phyloP scores from a whole-genome alignment of 768 basidiomycete species.

The Lepiota venenata region DNA sequence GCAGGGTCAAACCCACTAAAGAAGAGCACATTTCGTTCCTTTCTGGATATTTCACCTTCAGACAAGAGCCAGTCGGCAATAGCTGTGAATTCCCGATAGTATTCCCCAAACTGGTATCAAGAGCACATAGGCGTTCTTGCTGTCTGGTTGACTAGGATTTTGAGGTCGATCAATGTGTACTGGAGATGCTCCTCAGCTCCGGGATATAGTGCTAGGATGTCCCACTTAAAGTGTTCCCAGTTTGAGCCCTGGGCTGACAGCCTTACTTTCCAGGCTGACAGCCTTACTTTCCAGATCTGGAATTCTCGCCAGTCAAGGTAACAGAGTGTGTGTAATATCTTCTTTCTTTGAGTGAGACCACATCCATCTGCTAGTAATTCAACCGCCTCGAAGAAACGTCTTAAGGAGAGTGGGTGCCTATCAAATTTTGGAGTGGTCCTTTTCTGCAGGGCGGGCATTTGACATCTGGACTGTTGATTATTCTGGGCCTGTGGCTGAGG shows the following conservation, averaged over 20 bases:
- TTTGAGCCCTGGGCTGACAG: background rate
- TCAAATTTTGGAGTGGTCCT: background rate
- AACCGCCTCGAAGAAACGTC: background rate
- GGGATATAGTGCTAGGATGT: background rate
- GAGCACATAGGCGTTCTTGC: background rate
- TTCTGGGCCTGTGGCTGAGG: too few relatives aligned
- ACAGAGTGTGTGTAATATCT: background rate
- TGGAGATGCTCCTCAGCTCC: background rate
- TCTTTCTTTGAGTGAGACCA: background rate
- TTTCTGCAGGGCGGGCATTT: background rate
- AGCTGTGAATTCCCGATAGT: constrained; percentile 3
- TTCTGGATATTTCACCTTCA: background rate
- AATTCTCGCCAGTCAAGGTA: background rate
- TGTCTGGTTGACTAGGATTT: background rate
- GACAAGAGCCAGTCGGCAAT: background rate
- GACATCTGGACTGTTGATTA: too few relatives aligned
- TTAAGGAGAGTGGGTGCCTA: background rate
- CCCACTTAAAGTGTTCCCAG: background rate
- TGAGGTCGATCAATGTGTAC: background rate
- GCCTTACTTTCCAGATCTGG: background rate
- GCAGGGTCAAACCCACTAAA: constrained; percentile 9
- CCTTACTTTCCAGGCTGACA: too few relatives aligned
- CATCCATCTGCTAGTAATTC: background rate
- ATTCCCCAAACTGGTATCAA: constrained; percentile 4
- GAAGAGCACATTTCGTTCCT: constrained; percentile 2